Evolutionary conservation across 495 filamentous ascomycete species (phyloP), one percentile per base, ranked within the genome.

Genomic region (Chaetomium fimeti): DNA sequence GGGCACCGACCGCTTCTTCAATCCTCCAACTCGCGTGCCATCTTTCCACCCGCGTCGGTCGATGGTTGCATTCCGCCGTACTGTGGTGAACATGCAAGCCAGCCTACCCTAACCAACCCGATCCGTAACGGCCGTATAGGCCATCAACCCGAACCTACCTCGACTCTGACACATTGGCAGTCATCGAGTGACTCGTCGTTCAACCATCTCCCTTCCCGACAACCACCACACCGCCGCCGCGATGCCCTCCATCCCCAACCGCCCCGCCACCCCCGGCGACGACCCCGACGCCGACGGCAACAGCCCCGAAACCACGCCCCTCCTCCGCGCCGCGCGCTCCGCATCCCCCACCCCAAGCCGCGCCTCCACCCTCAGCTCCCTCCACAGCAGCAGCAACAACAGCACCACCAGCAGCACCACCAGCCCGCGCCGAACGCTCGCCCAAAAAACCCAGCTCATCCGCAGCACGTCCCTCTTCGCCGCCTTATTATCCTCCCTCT

Each of bases 401-500:
- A 60, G 5, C 32, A 36, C 69, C 51, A 60, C 3, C 58, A 69
- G 71, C 53, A 51, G 43, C 24, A 42, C 25, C 32, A 32, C 70
- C 28, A 60, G n/a, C n/a, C 25, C 27, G 4, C 52, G 5, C 25
- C n/a, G n/a, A n/a, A 22, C 5, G 2, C 8, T 2, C 20, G 9
- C 20, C 11, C 28, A 49, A n/a, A 64, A 64, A 8, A 65, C 65
- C 51, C 71, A 69, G 54, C 60, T 69, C 66, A 74, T n/a, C 75
- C 54, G 76, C 64, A 58, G 56, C 56, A 24, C 80, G 45, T 76
- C 81, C 47, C 77, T 82, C 66, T 52, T 73, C 42, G 65, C 75
- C 13, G 74, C 81, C 27, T 68, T 82, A 20, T 47, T 81, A 29
- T 73, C 76, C 22, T 80, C 84, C 40, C 82, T 97, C 22, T 92